Evolutionary conservation across 2,329 filamentous ascomycete genomes (phyloP).

Genomic region (Dendrostoma leiphaemia): DNA sequence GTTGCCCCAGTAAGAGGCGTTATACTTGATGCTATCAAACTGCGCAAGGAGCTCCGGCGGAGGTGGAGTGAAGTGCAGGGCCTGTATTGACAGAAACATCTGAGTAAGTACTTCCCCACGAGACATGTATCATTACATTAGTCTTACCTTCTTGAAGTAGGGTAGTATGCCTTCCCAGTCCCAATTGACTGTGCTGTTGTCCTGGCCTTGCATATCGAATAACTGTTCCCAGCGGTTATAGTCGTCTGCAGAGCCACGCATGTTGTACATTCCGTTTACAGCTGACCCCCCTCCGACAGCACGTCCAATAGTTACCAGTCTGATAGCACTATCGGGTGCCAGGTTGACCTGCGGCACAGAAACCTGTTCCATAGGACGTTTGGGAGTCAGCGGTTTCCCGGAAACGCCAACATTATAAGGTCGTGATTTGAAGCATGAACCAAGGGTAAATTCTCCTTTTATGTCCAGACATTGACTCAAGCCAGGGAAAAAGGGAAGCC

Average conservation of each 20-base stretch:
- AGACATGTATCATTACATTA: too few species aligned
- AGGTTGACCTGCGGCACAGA: slow-evolving; percentile 29
- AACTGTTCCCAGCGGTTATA: slow-evolving; percentile 34
- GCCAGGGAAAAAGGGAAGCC: too few species aligned
- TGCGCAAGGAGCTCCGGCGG: slow-evolving; percentile 22
- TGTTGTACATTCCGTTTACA: slow-evolving; percentile 34
- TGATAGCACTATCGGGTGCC: slow-evolving; percentile 23
- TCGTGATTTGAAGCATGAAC: too few species aligned
- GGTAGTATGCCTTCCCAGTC: slow-evolving; percentile 30
- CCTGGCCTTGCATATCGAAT: slow-evolving; percentile 20
- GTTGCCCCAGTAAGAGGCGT: slow-evolving; percentile 36
- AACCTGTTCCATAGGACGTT: not conserved
- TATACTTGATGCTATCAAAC: slow-evolving; percentile 30
- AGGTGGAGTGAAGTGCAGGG: slow-evolving; percentile 23
- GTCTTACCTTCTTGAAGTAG: slow-evolving; percentile 32
- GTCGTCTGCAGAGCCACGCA: slow-evolving; percentile 31
- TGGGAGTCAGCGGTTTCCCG: not conserved
- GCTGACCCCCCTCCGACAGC: slow-evolving; percentile 37
- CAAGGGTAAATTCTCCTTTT: too few species aligned
- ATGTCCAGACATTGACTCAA: too few species aligned
- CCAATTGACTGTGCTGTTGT: slow-evolving; percentile 25
- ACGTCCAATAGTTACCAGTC: slow-evolving; percentile 22
- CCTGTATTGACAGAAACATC: not conserved
- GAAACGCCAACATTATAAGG: too few species aligned
- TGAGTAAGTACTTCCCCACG: not conserved